A percentile compares a stretch with the other conserved stretches of the same genome.
Evolutionary conservation across 805 yeast genomes (phyloP).

Genomic region (Scheffersomyces lignosus): DNA sequence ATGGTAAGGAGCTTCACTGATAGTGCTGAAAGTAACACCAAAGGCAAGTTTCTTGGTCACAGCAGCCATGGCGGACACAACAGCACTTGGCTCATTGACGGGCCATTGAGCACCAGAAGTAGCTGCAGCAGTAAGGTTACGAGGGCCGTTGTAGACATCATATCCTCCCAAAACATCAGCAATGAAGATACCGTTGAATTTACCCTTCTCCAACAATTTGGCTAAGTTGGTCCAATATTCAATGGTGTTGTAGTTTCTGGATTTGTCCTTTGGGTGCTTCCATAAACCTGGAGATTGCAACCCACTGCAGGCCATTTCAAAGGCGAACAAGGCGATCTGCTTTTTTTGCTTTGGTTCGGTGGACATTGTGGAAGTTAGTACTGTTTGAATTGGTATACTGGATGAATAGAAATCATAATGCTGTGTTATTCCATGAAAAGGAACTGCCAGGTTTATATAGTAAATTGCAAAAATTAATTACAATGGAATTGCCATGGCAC

Average conservation of each 20-base stretch:
- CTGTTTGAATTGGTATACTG: no score
- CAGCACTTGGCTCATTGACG: conserved; percentile 5
- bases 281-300: conserved; percentile 4
- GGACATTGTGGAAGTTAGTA: no score
- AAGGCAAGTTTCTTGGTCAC: conserved; percentile 4
- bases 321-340: conserved; percentile 2
- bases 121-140: conserved; percentile 2
- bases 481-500: no score
- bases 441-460: no score
- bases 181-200: conserved; percentile 4
- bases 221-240: conserved; percentile 5
- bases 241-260: conserved; percentile 2
- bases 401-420: no score
- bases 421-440: no score
- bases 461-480: no score
- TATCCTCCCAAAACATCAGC: conserved; percentile 6
- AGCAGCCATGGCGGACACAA: conserved; percentile 6
- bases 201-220: conserved; percentile 3
- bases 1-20: conserved; percentile 5
- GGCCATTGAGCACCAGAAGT: conserved; percentile 5
- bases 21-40: conserved; percentile 5
- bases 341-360: no score
- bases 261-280: conserved; percentile 3
- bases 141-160: conserved; percentile 5
- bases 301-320: conserved; percentile 4